Base-by-base conservation (phyloP, 768 basidiomycete species). In the Russula sp. region DNA sequence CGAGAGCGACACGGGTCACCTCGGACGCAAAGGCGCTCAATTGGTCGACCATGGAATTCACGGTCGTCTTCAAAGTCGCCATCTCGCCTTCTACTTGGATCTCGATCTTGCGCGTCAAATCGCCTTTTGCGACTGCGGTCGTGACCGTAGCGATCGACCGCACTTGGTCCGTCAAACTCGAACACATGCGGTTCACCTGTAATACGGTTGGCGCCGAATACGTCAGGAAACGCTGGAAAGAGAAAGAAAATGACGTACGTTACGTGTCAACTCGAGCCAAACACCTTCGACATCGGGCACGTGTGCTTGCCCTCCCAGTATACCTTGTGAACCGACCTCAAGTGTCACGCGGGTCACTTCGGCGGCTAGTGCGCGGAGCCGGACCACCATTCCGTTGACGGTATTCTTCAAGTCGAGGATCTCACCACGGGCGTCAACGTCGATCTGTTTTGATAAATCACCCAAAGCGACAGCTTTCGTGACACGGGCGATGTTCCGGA, bases 41-140 rank as follows among this genome's bases (percentile, higher is more conserved):
- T 53, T 88, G 88, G 71, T 91, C 90, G 70, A 94, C 91, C 92
- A 95, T 95, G 6, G 86, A 86, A 69, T 94, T 94, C 63, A 92
- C 88, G 8, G 89, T 91, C 22, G 82, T 77, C 71, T 89, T 89
- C 73, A 91, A 79, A 2, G 87, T 88, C 16, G 80, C 82, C 85
- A 95, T 94, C 69, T 95, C 93, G 54, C 86, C 85, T 63, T 89
- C 86, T 59, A 88, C 88, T 64, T 86, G 84, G 62, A 96, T 93
- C 70, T 91, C 88, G 70, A 96, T 91, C 78, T 91, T 93, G 74
- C 91, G 89, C 0, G 87, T 89, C 77, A 93, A 77, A 71, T 96
- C 91, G 34, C 94, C 94, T 44, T 84, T 81, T 31, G 94, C 92
- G 55, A 95, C 92, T 18, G 91, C 89, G 2, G 88, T 92, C 2